These are phyloP conservation scores for Dioscorea dumetorum DNA, from an alignment of 106 monocot genomes.

Conservation along the genomic window DNA sequence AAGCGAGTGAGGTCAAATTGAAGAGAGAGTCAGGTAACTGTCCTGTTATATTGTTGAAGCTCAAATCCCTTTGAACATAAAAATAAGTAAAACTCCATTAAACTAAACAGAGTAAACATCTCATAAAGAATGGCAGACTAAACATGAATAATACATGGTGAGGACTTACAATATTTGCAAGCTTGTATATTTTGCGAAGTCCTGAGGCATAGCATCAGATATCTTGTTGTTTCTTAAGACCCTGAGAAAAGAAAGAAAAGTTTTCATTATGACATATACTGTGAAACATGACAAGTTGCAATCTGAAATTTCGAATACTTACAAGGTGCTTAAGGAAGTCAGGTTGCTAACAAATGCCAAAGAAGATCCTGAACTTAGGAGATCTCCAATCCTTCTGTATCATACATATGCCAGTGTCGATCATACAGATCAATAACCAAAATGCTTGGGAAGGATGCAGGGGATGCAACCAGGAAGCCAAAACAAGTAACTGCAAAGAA, in stretches of 20 bases:
- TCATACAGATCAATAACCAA: not conserved
- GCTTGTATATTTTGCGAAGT: slow-evolving; percentile 34
- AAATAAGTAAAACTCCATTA: not conserved
- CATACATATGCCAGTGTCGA: not conserved
- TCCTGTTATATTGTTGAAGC: not conserved
- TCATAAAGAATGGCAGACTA: no score
- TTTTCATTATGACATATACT: not conserved
- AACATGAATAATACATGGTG: not conserved
- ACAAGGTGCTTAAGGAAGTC: slow-evolving; percentile 65
- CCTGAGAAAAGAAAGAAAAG: slow-evolving; percentile 24
- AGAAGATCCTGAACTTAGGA: slow-evolving; percentile 62
- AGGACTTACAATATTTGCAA: slow-evolving; percentile 50
- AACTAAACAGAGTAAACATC: no score
- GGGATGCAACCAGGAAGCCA: not conserved
- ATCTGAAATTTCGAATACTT: slow-evolving; percentile 12
- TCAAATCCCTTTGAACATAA: slow-evolving; percentile 2
- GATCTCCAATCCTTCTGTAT: slow-evolving; percentile 66
- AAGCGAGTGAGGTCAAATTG: not conserved
- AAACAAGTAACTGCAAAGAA: not conserved
- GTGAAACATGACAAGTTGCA: not conserved
- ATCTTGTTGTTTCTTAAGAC: slow-evolving; percentile 68
- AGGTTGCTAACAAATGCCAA: slow-evolving; percentile 61
- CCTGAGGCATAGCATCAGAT: slow-evolving; percentile 38
- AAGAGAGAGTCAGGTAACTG: not conserved
- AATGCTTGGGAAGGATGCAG: no score